Conservation (phyloP, 805 yeast genomes). For the Monosporozyma aerobia region DNA sequence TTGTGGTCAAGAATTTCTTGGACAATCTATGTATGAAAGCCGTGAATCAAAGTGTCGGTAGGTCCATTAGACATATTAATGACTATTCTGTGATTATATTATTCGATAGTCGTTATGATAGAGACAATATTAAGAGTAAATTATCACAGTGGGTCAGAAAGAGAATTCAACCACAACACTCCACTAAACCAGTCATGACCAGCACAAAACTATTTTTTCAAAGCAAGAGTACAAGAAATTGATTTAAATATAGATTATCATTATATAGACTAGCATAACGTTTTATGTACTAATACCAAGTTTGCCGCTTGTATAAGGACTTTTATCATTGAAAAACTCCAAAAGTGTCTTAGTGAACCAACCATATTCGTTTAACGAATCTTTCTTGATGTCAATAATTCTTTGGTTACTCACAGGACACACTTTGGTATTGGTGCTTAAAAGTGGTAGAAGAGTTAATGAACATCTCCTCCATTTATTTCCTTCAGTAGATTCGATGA, state of each 20-base stretch:
- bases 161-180: conserved; percentile 24
- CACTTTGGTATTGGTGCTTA: conserved; percentile 26
- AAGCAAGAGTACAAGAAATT: background rate
- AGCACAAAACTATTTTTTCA: conserved; percentile 20
- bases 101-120: conserved; percentile 54
- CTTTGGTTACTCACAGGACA: conserved; percentile 31
- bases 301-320: conserved; percentile 24
- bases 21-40: conserved; percentile 87
- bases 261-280: background rate
- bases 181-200: conserved; percentile 12
- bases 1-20: conserved; percentile 47
- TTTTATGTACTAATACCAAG: background rate
- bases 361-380: conserved; percentile 24
- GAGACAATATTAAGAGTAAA: conserved; percentile 41
- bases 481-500: conserved; percentile 18
- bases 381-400: conserved; percentile 23
- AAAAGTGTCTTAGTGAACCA: conserved; percentile 28
- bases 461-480: conserved; percentile 34
- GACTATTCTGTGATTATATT: conserved; percentile 75
- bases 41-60: conserved; percentile 84
- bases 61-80: conserved; percentile 75
- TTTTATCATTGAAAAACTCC: conserved; percentile 16
- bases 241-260: background rate
- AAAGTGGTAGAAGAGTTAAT: conserved; percentile 31
- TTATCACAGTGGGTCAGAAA: conserved; percentile 67